Evolutionary conservation across 257 asterid species (phyloP).

Genomic region (Perilla frutescens): DNA sequence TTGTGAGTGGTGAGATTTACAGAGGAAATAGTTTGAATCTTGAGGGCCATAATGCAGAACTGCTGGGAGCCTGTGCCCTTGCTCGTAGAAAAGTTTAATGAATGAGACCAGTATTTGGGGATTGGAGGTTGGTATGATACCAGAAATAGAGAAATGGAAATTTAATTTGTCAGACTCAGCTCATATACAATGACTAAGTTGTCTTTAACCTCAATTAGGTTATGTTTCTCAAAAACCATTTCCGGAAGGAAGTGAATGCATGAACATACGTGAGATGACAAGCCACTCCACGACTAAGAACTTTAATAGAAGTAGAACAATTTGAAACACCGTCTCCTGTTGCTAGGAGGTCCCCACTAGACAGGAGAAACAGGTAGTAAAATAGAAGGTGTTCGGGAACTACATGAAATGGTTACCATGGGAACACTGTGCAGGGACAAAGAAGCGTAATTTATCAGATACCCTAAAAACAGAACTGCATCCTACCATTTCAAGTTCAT

Average conservation of each 20-base stretch:
- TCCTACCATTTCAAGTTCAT: conserved; percentile 29
- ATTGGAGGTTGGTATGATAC: background rate
- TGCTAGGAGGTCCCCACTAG: background rate
- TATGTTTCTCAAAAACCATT: background rate
- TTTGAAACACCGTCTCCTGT: background rate
- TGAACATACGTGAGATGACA: background rate
- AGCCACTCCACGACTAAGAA: background rate
- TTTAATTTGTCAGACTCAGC: background rate
- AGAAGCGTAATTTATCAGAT: conserved; percentile 10
- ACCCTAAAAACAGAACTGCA: conserved; percentile 19
- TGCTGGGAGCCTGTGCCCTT: background rate
- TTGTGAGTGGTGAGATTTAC: conserved; percentile 2
- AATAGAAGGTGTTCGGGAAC: background rate
- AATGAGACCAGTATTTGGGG: background rate
- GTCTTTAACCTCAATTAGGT: background rate
- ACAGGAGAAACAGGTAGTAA: background rate
- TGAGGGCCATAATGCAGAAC: conserved; percentile 14
- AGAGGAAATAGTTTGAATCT: background rate
- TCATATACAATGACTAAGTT: background rate
- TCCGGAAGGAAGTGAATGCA: conserved; percentile 24
- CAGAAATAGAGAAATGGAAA: background rate
- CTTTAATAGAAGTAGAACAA: background rate
- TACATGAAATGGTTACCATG: background rate
- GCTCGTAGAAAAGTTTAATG: conserved; percentile 3
- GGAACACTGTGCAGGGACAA: conserved; percentile 12